Evolutionary conservation across 2,329 filamentous ascomycete species (phyloP).

Genomic region (Dactylella cylindrospora): DNA sequence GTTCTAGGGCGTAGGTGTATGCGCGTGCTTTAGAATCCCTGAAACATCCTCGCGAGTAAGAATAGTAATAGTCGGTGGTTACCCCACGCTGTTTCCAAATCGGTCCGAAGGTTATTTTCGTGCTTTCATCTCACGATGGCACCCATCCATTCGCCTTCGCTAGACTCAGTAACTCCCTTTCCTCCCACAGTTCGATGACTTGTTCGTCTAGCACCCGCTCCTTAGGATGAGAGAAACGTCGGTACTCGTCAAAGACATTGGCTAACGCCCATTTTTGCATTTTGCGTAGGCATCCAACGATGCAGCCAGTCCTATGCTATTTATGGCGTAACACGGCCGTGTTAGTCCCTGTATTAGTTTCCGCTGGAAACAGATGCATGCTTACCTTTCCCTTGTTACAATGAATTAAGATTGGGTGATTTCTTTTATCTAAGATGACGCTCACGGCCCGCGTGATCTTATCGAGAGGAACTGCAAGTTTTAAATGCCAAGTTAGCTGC

Average conservation of each 20-base stretch:
- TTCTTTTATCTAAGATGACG: conserved; percentile 68
- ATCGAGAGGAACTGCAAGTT: conserved; percentile 57
- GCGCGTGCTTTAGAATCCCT: conserved; percentile 26
- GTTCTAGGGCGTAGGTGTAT: conserved; percentile 18
- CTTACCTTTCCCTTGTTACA: conserved; percentile 85
- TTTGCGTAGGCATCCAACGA: conserved; percentile 77
- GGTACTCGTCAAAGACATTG: conserved; percentile 68
- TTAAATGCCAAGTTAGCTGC: conserved; percentile 35
- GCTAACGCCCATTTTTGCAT: conserved; percentile 67
- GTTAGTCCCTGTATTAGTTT: conserved; percentile 7
- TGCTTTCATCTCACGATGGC: conserved; percentile 17
- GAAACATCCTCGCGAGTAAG: conserved; percentile 15
- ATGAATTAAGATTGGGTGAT: conserved; percentile 81
- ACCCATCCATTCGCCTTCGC: conserved; percentile 41
- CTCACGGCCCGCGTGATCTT: conserved; percentile 72
- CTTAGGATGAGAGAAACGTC: conserved; percentile 48
- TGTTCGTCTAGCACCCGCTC: conserved; percentile 47
- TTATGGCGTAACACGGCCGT: background rate
- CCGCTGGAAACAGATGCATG: conserved; percentile 21
- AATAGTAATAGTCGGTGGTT: conserved; percentile 7
- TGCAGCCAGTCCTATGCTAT: conserved; percentile 83
- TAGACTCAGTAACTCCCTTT: conserved; percentile 23
- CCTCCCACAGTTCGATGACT: conserved; percentile 48
- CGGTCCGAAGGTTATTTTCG: background rate
- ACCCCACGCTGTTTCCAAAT: conserved; percentile 32